These are phyloP conservation scores for Haplosporangium gracile DNA, from an alignment of 192 early-diverging fungal species.

Conservation along the genomic window DNA sequence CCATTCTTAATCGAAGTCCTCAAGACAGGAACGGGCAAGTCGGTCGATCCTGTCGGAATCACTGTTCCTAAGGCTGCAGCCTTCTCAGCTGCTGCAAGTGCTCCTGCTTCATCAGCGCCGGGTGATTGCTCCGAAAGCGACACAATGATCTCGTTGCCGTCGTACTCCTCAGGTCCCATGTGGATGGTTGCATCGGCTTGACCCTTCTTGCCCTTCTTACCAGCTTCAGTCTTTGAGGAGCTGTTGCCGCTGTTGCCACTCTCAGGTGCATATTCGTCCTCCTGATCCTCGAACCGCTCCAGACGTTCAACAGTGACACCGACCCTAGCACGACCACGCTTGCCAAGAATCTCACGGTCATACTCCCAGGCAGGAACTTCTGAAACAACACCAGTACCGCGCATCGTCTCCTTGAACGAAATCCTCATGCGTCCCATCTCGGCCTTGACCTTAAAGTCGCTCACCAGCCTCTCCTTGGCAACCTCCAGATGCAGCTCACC, in stretches of 20 bases:
- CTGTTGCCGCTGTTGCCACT: not conserved
- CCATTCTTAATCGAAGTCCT: constrained; percentile 73
- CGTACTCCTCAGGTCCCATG: constrained; percentile 41
- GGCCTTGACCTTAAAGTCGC: constrained; percentile 81
- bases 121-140: constrained; percentile 28
- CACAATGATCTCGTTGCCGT: constrained; percentile 57
- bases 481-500: constrained; percentile 97
- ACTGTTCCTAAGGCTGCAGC: constrained; percentile 24
- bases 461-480: constrained; percentile 85
- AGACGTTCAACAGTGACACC: constrained; percentile 67
- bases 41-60: constrained; percentile 21
- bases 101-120: constrained; percentile 29
- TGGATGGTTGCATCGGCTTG: not conserved
- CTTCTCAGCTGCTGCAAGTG: constrained; percentile 27
- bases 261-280: not conserved
- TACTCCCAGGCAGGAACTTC: constrained; percentile 62
- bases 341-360: constrained; percentile 81
- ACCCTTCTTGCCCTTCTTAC: not conserved
- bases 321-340: constrained; percentile 69
- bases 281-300: constrained; percentile 50
- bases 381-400: constrained; percentile 43
- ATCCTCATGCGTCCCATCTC: constrained; percentile 90
- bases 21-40: constrained; percentile 34
- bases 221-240: not conserved
- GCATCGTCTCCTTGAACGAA: constrained; percentile 85